These are phyloP conservation scores for Choanephora cucurbitarum DNA, from an alignment of 371 early-diverging fungal genomes.

Conservation along the genomic window DNA sequence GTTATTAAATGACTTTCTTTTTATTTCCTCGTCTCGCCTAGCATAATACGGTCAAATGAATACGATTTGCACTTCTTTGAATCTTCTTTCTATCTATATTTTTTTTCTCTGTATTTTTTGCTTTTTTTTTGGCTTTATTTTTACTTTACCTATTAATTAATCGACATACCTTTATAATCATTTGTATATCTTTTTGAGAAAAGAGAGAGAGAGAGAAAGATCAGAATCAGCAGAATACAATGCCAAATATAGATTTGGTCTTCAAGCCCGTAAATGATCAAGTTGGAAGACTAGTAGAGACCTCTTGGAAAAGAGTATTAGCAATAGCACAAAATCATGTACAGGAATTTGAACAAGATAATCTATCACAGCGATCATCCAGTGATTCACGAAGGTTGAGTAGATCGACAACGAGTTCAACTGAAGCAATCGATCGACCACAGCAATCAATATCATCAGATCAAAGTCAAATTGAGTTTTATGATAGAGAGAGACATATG, in stretches of 20 bases:
- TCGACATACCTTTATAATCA: too few species aligned
- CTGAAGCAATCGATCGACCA: not conserved
- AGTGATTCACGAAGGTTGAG: conserved; percentile 10
- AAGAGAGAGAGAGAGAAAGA: not conserved
- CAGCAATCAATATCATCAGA: conserved; percentile 2
- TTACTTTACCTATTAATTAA: too few species aligned
- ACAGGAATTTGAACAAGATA: conserved; percentile 19
- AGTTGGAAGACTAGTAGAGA: conserved; percentile 20
- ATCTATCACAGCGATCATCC: not conserved
- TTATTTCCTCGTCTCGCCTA: too few species aligned
- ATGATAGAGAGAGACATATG: conserved; percentile 31
- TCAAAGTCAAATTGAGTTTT: conserved; percentile 16
- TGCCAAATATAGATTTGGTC: conserved; percentile 23
- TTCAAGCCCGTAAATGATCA: conserved; percentile 25
- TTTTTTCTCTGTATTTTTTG: too few species aligned
- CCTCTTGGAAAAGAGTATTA: conserved; percentile 23
- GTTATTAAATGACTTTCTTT: too few species aligned
- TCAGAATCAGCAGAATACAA: conserved; percentile 1
- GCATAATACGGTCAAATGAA: too few species aligned
- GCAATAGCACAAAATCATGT: conserved; percentile 27
- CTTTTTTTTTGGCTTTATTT: too few species aligned
- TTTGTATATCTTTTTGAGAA: not conserved
- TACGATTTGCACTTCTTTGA: too few species aligned
- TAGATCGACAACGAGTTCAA: conserved; percentile 5
- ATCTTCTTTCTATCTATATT: too few species aligned